Base-by-base conservation (phyloP, 2,329 filamentous ascomycete genomes). In the Exophiala calicioides region DNA sequence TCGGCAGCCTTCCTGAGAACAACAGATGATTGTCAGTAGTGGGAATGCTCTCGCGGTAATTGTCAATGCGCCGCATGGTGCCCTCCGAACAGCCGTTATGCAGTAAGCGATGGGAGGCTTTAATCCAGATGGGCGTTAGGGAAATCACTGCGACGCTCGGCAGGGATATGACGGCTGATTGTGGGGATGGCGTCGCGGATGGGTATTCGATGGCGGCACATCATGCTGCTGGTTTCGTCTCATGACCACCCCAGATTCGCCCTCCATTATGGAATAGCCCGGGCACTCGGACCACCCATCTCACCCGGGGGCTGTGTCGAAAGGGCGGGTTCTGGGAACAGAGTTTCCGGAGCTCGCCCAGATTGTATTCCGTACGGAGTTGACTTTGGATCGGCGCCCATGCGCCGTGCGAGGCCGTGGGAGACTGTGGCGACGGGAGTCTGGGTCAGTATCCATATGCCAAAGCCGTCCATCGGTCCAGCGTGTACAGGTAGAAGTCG, bases 91-190 rank as follows among this genome's bases (percentile, higher is more conserved):
- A 31, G 46, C 29, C 33, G 16, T 15, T 35, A 35, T 9, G 94
- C 62, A 64, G 71, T 38, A 88, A 86, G 62, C 58, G 58, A 2
- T 62, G 42, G 42, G 23, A 10, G 40, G 30, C 16, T 27, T 40
- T 34, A 37, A 27, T 19, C 46, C 38, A 40, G 27, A 44, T 44
- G 33, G n/a, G 23, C 30, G 44, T 46, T 45, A 37, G 40, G 21
- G 12, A 20, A 19, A 18, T 29, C 19, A 32, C 27, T 23, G n/a
- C 20, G 21, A 13, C 29, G n/a, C 24, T 23, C 16, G 20, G 34
- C 21, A 36, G 34, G 40, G 49, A 33, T 42, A 23, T 10, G 38
- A 41, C 40, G 10, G 44, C 26, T 35, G 39, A 47, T 44, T 44
- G 51, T 50, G 51, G 47, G 51, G 44, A 42, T 40, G 16, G 30